Base-by-base conservation (phyloP, 345 rosid genomes). In the Gossypium rotundifolium region DNA sequence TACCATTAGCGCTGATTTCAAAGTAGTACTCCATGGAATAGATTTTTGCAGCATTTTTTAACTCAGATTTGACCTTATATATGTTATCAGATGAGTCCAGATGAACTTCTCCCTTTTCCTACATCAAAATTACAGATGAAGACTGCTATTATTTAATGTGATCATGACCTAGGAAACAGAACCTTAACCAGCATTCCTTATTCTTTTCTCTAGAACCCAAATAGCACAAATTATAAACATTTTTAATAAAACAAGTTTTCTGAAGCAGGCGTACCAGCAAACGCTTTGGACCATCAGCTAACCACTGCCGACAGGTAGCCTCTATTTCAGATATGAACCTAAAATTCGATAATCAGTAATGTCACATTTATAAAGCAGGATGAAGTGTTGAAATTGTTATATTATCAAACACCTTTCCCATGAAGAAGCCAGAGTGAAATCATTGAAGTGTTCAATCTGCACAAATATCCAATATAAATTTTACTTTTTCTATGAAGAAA, bases 311-410 rank as follows among this genome's bases (percentile, higher is more conserved):
- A 85, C 97, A 93, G 79, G 86, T 81, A 29, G 96, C 97, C 83
- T 95, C 99, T 38, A 95, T 87, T 57, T 95, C 98, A 45, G 99
- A 95, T 77, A 95, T 93, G 74, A 95, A 95, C 87, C 99, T 95
- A 70, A 33, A 67, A 57, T 27, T 29, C 20, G n/a, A 53, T 25
- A 52, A 64, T 25, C 49, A 64, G 9, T 12, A 22, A 55, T 10
- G 33, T 66, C 62, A 67, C 49, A 12, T 44, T 38, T 18, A 74
- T 49, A 45, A 7, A 23, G 42, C n/a, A 46, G 5, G 33, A 48
- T n/a, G 18, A 20, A 70, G 45, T 58, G 27, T 44, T 7, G 13
- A 40, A 73, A 27, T 33, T 23, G 9, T 59, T 2, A 69, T 4
- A 57, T 17, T 8, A 17, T 20, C 2, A 46, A 65, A 17, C 85